Evolutionary conservation across 2,329 filamentous ascomycete genomes (phyloP).

Genomic region (Davidsoniella eucalypti): DNA sequence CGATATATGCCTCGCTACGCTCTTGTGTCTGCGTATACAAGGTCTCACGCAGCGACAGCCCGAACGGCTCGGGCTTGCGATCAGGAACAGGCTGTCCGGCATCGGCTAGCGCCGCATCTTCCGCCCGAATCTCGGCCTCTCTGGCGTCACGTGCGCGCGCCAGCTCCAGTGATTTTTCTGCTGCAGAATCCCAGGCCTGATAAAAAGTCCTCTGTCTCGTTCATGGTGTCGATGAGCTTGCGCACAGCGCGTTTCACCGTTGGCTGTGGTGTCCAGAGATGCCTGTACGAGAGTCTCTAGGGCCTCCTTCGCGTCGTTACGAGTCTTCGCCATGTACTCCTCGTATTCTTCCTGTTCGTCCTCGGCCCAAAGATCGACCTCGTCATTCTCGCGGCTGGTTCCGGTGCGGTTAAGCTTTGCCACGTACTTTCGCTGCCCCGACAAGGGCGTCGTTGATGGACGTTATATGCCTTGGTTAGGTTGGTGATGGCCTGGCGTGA

Average conservation of each 20-base stretch:
- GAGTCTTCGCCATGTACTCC: neutral
- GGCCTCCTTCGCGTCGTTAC: neutral
- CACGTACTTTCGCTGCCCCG: conserved; percentile 4
- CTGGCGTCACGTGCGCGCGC: conserved; percentile 2
- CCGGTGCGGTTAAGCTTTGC: neutral
- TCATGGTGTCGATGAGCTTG: conserved; percentile 31
- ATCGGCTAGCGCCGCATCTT: neutral
- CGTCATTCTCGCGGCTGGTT: neutral
- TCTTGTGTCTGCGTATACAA: neutral
- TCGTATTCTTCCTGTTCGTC: conserved; percentile 1
- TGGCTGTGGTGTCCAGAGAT: neutral
- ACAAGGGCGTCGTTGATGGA: conserved; percentile 9
- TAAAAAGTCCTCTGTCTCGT: conserved; percentile 33
- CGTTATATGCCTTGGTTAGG: conserved; percentile 7
- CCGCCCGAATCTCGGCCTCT: neutral
- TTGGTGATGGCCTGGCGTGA: conserved; percentile 2
- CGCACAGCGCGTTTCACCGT: conserved; percentile 31
- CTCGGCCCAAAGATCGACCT: conserved; percentile 2
- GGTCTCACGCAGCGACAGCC: neutral
- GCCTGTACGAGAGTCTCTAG: conserved; percentile 5
- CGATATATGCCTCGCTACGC: conserved; percentile 16
- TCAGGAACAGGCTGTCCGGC: conserved; percentile 2
- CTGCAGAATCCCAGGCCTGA: conserved; percentile 23
- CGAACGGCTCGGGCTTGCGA: neutral
- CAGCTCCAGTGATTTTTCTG: conserved; percentile 15